Evolutionary conservation across 345 rosid species (phyloP).

Genomic region (Acer yangbiense): DNA sequence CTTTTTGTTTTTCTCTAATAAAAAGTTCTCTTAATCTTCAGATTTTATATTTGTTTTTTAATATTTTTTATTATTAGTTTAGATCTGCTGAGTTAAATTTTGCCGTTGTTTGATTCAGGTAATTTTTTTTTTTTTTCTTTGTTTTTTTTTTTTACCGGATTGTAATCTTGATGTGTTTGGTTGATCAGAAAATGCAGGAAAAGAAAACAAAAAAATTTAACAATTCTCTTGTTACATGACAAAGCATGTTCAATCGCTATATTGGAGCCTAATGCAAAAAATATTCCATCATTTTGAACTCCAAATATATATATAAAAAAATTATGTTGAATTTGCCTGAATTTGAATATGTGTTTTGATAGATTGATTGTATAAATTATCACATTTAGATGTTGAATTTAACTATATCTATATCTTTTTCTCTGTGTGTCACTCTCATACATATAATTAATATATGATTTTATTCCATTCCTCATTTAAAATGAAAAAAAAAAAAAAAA

Average conservation of each 20-base stretch:
- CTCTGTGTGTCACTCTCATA: not conserved
- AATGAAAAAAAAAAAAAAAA: not conserved
- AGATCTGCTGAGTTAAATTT: conserved; percentile 15
- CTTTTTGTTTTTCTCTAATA: conserved; percentile 18
- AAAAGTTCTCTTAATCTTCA: conserved; percentile 17
- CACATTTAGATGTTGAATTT: not conserved
- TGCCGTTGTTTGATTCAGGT: conserved; percentile 24
- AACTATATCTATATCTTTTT: not conserved
- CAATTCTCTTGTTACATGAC: no score
- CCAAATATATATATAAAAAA: no score
- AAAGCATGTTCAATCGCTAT: no score
- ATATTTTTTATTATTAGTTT: not conserved
- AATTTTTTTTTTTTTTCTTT: conserved; percentile 12
- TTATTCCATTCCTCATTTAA: not conserved
- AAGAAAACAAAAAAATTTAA: not conserved
- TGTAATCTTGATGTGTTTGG: not conserved
- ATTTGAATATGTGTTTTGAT: not conserved
- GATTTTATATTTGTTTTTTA: not conserved
- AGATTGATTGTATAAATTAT: not conserved
- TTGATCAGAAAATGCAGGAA: not conserved
- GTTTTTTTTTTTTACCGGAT: not conserved
- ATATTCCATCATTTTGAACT: no score
- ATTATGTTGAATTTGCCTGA: not conserved
- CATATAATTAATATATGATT: not conserved
- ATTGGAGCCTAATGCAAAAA: no score